A percentile compares a stretch with the other conserved stretches of the same genome.
Evolutionary conservation across 139 green algal species (phyloP).

Genomic region (Chlorella ohadii): DNA sequence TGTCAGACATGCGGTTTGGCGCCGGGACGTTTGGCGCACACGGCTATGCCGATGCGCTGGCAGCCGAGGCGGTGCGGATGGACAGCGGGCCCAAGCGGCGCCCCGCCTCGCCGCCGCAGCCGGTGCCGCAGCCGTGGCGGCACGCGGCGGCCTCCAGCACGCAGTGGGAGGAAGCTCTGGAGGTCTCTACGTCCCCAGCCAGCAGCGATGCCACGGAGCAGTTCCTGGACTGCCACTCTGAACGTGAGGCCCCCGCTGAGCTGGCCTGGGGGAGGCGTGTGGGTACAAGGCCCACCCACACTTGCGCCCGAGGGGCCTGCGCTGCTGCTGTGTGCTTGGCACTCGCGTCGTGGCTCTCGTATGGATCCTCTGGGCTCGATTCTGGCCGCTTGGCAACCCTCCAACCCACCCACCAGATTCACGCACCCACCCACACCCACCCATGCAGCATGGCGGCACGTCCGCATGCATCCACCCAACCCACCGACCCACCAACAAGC

Average conservation of each 20-base stretch:
- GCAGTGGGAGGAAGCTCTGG: slow-evolving; percentile 2
- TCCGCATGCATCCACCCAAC: too few relatives aligned
- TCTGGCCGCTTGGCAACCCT: too few relatives aligned
- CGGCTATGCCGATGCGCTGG: background rate
- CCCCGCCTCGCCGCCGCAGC: slow-evolving; percentile 11
- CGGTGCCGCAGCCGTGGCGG: background rate
- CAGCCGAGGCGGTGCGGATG: background rate
- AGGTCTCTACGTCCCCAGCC: background rate
- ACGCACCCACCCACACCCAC: too few relatives aligned
- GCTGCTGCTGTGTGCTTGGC: too few relatives aligned
- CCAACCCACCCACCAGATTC: too few relatives aligned
- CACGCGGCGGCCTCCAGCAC: background rate
- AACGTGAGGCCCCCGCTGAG: slow-evolving; percentile 8
- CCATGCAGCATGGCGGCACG: too few relatives aligned
- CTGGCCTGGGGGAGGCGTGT: too few relatives aligned
- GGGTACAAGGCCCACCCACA: too few relatives aligned
- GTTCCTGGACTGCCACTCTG: slow-evolving; percentile 9
- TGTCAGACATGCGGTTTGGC: background rate
- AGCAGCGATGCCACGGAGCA: slow-evolving; percentile 21
- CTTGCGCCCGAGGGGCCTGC: too few relatives aligned
- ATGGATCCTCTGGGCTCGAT: too few relatives aligned
- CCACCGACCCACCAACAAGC: too few relatives aligned
- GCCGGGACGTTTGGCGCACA: background rate
- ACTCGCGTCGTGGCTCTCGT: too few relatives aligned
- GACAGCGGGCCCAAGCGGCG: background rate